Base-by-base conservation (phyloP, 306 rosid species). In the Citrullus mucosospermus region DNA sequence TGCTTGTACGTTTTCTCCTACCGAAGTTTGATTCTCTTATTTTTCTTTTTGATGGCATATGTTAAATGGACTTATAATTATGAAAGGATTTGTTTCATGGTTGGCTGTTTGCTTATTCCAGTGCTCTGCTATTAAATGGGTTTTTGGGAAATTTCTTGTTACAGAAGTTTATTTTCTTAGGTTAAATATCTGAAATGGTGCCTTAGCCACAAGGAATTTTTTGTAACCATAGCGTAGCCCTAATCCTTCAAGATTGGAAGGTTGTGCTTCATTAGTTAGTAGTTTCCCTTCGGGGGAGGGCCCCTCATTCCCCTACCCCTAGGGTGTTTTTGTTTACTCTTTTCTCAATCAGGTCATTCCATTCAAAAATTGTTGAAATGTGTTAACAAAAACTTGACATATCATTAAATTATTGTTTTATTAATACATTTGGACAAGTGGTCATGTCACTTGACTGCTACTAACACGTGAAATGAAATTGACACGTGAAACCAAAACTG, bases 1-100 rank as follows among this genome's bases (percentile, higher is more conserved):
- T 92, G 82, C 97, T 96, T 78, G 99, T 96, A 87, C 78, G 96
- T 84, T 72, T 61, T 66, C 34, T 48, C 7, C 63, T 36, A 53
- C 55, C 75, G 1, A 67, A 32, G 25, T 30, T 46, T 78, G 32
- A 12, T 61, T 50, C 82, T 81, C 68, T 68, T 51, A 38, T 54
- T 53, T 41, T 11, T 78, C 46, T 62, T 57, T 57, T 36, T 8
- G 54, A 36, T 20, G 54, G 14, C 79, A 76, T 41, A 20, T 16
- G 44, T 9, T 32, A 73, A 53, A 2, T 51, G 28, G 30, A 73
- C 62, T 34, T 73, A 65, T 17, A 39, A 3, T 8, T 65, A 16
- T 32, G 61, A 73, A 22, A 39, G 46, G 61, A 73, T 74, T 50
- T 32, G 54, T 51, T 53, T 74, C 78, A 54, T 17, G 61, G 41